Base-by-base conservation (phyloP, 2,329 filamentous ascomycete species). In the Penicillium sp. region DNA sequence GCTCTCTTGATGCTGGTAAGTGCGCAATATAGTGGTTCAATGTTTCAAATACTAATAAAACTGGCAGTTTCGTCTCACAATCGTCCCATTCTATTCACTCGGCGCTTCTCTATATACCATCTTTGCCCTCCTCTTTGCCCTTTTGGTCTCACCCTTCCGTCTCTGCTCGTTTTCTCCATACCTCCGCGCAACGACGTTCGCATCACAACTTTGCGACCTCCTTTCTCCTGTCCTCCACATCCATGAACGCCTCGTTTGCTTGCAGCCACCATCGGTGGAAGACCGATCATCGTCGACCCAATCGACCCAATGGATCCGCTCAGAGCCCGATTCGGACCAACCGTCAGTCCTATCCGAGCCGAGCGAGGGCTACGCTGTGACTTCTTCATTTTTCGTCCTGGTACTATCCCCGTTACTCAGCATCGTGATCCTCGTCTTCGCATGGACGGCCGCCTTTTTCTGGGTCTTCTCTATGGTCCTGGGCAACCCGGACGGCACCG, bases 391-490 rank as follows among this genome's bases (percentile, higher is more conserved):
- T 9, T 58, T 78, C 50, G 76, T 86, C 46, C 78, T 83, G 57
- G 62, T 84, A 1, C 69, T 84, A 27, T 82, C 82, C 4, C 82
- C 84, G 2, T 64, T 86, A 38, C 68, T 85, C 46, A 82, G 82
- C 50, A 69, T 85, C 12, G 81, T 79, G 37, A 75, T 86, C 45
- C 77, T 83, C 21, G 67, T 85, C 15, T 79, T 80, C 1, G 77
- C 80, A 6, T 86, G 83, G 83, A 79, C 81, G 0, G 77, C 82
- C 0, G 83, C 82, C 1, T 80, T 77, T 21, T 87, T 86, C 72
- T 86, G 84, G 84, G 72, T 85, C 49, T 85, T 84, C 64, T 77
- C 82, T 25, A 79, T 79, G 63, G 81, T 86, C 12, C 72, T 87
- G 46, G 84, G 84, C 5, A 84, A 86, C 68, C 84, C 84, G 31